phyloP scores from a whole-genome alignment of 352 stramenopile species.

The Globisporangium alternatum region DNA sequence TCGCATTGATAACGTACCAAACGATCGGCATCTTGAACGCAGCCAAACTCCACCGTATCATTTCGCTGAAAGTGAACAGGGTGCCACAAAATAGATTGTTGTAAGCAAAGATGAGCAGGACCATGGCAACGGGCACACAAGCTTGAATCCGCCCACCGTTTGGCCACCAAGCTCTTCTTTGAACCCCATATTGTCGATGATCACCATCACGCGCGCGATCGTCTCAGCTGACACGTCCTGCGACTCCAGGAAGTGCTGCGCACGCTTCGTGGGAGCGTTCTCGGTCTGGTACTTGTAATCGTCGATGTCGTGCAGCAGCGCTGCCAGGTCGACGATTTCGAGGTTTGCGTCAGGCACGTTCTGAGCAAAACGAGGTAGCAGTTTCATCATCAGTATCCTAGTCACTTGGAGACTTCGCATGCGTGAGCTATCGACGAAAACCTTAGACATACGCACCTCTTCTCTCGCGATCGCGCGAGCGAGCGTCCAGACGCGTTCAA shows the following conservation, averaged over 20 bases:
- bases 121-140: neutral
- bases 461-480: conserved; percentile 69
- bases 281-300: conserved; percentile 77
- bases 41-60: conserved; percentile 68
- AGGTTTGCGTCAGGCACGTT: conserved; percentile 47
- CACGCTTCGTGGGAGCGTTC: conserved; percentile 50
- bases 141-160: neutral
- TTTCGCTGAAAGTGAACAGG: neutral
- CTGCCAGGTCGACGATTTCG: conserved; percentile 81
- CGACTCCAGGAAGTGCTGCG: conserved; percentile 50
- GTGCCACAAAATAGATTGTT: neutral
- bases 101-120: neutral
- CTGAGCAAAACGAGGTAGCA: conserved; percentile 18
- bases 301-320: conserved; percentile 87
- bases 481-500: conserved; percentile 85
- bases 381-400: neutral
- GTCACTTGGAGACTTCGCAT: neutral
- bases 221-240: conserved; percentile 45
- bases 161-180: conserved; percentile 69
- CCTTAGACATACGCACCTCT: conserved; percentile 30
- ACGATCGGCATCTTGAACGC: conserved; percentile 87
- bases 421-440: neutral
- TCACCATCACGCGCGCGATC: conserved; percentile 66
- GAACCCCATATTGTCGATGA: conserved; percentile 83
- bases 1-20: conserved; percentile 32